Base-by-base conservation (phyloP, 2,329 filamentous ascomycete genomes). In the Colletotrichum sp. region DNA sequence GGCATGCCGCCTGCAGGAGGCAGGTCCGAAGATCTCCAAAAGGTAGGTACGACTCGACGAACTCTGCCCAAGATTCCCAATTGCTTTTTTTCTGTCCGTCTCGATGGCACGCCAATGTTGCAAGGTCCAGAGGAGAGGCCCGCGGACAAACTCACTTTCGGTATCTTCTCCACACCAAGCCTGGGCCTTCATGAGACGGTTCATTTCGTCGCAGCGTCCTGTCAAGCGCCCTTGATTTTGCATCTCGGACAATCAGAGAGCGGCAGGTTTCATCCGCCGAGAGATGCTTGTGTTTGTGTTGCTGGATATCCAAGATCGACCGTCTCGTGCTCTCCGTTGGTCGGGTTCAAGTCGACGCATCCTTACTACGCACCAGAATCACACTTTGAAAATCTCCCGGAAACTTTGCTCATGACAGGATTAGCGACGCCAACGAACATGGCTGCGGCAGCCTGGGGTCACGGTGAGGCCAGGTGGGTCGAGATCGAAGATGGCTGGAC, bases 401-500 rank as follows among this genome's bases (percentile, higher is more conserved):
- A 66, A 66, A 44, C 64, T 66, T 52, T 66, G 32, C 64, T 24
- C 36, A 55, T 18, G 52, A 30, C 16, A 30, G 44, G 13, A 15
- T 16, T 13, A 63, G 28, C 12, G 24, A 18, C 21, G 26, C 30
- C 39, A 24, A 71, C 24, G 30, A 68, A 34, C 15, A 44, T n/a
- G n/a, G 28, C 30, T 18, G 64, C 26, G 55, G 70, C 30, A 69
- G 30, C 21, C 21, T 34, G 8, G 30, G 36, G 34, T 62, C 28
- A 28, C 60, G 24, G 21, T 30, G 36, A 28, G 64, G 65, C 52
- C 21, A 63, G 65, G 57, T 63, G 65, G 71, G 44, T 36, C 34
- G 55, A 68, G 71, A 72, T 72, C 49, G 69, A 72, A 34, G 10
- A 52, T n/a, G 65, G 66, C 65, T 52, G 71, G 55, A 59, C 71